Evolutionary conservation across 2,329 filamentous ascomycete genomes (phyloP), one percentile per base, ranked within the genome.

Genomic region (Fusarium nygamai): DNA sequence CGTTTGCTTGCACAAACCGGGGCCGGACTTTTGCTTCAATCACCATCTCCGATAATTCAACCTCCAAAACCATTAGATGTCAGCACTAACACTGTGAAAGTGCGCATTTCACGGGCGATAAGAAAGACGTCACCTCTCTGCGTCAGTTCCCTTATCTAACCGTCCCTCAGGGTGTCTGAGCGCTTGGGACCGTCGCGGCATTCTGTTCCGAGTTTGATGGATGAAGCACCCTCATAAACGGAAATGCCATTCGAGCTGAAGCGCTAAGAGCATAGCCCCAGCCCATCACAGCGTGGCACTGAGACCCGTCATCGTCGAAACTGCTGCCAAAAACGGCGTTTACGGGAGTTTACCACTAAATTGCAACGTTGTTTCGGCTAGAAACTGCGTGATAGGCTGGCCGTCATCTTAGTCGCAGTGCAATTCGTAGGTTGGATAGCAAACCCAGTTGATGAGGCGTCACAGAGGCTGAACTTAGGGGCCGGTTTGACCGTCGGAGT

Each of bases 401-500:
- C 19, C 27, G 17, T 43, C 68, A 29, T 27, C 14, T 44, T 61
- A 19, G 33, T 24, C 19, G n/a, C 47, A 27, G n/a, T 34, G n/a
- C 17, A 53, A 6, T 33, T 38, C 29, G 29, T 22, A 50, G 17
- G 17, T 33, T 33, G 41, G 20, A 22, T 70, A 38, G 41, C 22
- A 43, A 41, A n/a, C n/a, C 24, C n/a, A 36, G 43, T 46, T 24
- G 31, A 58, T 17, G 56, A 61, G 59, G 57, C 72, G 64, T 44
- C 59, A 27, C 36, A 38, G 38, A 43, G 63, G 69, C 65, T 73
- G 64, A 69, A 72, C 60, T 60, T 48, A 57, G 16, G 34, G 58
- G 31, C 69, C 74, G 66, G 53, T 31, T 50, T 47, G 66, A 24
- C 74, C 72, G 70, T 67, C 72, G 50, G 67, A 27, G 56, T 47